A percentile compares a stretch with the other conserved stretches of the same genome.
Evolutionary conservation across 805 yeast genomes (phyloP).

Genomic region (Barnettozyma siamensis): DNA sequence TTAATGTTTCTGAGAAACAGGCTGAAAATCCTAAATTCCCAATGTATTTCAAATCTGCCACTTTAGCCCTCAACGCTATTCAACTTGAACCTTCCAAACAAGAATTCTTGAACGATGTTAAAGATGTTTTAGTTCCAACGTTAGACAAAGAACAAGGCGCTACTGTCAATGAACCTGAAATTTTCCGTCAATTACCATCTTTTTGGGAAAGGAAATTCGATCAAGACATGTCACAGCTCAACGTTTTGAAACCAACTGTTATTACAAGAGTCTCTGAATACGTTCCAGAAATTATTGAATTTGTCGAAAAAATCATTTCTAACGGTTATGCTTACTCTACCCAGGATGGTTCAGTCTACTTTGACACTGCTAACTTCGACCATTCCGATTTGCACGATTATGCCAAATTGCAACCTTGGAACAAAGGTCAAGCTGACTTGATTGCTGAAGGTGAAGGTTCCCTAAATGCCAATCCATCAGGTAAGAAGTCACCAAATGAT

Average conservation of each 20-base stretch:
- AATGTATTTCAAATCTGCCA: conserved; percentile 70
- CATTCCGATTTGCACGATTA: conserved; percentile 65
- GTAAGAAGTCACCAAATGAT: conserved; percentile 73
- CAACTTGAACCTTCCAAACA: conserved; percentile 24
- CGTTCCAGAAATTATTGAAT: conserved; percentile 83
- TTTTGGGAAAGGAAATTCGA: conserved; percentile 86
- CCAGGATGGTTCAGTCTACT: conserved; percentile 90
- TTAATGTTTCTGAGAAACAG: conserved; percentile 47
- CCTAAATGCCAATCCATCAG: conserved; percentile 44
- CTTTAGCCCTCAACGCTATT: conserved; percentile 44
- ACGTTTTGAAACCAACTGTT: conserved; percentile 77
- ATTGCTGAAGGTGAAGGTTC: conserved; percentile 96
- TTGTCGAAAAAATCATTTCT: conserved; percentile 64
- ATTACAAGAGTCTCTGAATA: conserved; percentile 95
- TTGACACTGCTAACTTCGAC: conserved; percentile 83
- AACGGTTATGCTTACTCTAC: conserved; percentile 85
- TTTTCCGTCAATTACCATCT: conserved; percentile 77
- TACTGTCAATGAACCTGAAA: conserved; percentile 73
- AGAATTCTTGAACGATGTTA: conserved; percentile 45
- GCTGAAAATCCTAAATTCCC: conserved; percentile 73
- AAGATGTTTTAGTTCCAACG: conserved; percentile 69
- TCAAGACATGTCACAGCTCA: conserved; percentile 77
- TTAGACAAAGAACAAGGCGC: conserved; percentile 72
- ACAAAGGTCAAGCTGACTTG: conserved; percentile 78
- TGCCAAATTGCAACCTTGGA: conserved; percentile 98